Base-by-base conservation (phyloP, 2,329 filamentous ascomycete species). In the Monascus ruber region DNA sequence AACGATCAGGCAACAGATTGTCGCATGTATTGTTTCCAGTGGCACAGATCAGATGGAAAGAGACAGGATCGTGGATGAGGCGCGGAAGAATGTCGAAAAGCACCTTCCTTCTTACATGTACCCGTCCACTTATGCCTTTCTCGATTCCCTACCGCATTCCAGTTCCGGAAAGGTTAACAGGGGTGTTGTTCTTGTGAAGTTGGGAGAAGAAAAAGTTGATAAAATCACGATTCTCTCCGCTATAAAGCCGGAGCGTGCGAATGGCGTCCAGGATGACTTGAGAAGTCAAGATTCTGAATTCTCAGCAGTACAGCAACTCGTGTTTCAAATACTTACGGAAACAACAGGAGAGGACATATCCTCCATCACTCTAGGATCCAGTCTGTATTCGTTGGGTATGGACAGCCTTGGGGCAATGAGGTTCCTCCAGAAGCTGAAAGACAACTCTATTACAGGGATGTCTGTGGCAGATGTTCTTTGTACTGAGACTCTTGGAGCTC, bases 341-440 rank as follows among this genome's bases (percentile, higher is more conserved):
- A 42, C 45, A n/a, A 38, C 42, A 2, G 42, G 43, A 10, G 47
- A 47, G 33, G 37, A 41, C 5, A 8, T 28, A 6, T 39, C 47
- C n/a, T 29, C 25, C 5, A 45, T 55, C 17, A 47, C 40, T 6
- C 45, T 48, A 2, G 35, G 33, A 3, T 37, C 46, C 10, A 47
- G 47, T 32, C 42, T 56, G 5, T 53, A 47, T 29, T 47, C 51
- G 1, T 40, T 56, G 1, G 60, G 59, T 1, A 40, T 63, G n/a
- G 60, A 63, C 37, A 62, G 59, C 48, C 49, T 63, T 2, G 47
- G 53, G 5, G 58, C 58, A 4, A 60, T 63, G 55, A 47, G 49
- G 2, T 39, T 62, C 3, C 43, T 60, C n/a, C 58, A 56, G 10
- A 49, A 48, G 24, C 40, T 60, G 7, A 48, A 56, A 26, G 51